Base-by-base conservation (phyloP, 257 asterid genomes). In the Ajuga chamaepitys region DNA sequence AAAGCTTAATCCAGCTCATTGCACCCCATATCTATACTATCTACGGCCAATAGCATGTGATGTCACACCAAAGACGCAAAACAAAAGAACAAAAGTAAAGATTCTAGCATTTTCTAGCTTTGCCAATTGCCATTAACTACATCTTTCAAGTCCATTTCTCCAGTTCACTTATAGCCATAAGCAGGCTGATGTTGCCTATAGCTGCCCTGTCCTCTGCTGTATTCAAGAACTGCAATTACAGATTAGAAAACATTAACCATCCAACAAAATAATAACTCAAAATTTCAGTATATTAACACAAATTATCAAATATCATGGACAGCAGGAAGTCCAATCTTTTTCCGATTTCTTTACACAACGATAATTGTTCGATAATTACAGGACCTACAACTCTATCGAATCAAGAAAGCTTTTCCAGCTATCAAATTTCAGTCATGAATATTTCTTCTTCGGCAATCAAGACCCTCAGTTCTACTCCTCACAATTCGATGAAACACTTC, bases 401-500 rank as follows among this genome's bases (percentile, higher is more conserved):
- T 21, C 22, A 32, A 26, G 11, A 50, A 24, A 50, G 21, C 11
- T 4, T 30, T 30, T 4, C 4, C 37, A 30, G 4, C 7, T 30
- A 30, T 8, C 37, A 30, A 30, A 30, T 30, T 3, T 8, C 37
- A 30, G 0, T 1, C 37, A 4, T 0, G 7, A 17, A 62, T 37
- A 12, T 46, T 28, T 24, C 26, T 74, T 14, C 78, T 67, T 8
- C 64, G 66, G 64, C 62, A 70, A 40, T 84, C 86, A 16, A 88
- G 89, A 37, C 89, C 86, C 38, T 89, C 85, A 0, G 84, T 81
- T 74, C 97, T 75, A 73, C 88, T 73, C 6, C 89, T 79, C 13
- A 94, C 93, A 16, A 94, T 88, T 35, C 86, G 68, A 59, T 73
- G 95, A 32, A 94, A 94, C 24, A 86, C 96, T 46, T 94, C 95